These are phyloP conservation scores for Stemphylium vesicarium DNA, from an alignment of 2,329 filamentous ascomycete genomes.

Conservation along the genomic window DNA sequence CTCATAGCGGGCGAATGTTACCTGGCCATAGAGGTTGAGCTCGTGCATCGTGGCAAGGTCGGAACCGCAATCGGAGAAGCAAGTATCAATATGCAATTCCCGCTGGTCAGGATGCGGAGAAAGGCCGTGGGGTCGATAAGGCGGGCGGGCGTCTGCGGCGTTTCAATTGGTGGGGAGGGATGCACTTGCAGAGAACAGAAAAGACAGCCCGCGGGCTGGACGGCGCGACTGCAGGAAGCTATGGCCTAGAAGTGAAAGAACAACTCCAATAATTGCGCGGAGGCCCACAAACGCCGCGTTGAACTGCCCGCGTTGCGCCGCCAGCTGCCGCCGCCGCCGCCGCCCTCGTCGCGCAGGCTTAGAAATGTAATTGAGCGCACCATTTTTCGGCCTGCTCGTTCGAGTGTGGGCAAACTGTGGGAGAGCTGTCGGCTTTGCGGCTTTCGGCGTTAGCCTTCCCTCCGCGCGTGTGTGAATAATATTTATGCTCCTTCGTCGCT, in stretches of 20 bases:
- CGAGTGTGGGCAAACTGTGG: constrained; percentile 32
- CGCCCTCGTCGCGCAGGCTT: constrained; percentile 11
- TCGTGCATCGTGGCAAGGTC: constrained; percentile 61
- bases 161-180: constrained; percentile 31
- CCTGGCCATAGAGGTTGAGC: constrained; percentile 65
- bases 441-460: constrained; percentile 24
- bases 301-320: constrained; percentile 13
- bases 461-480: constrained; percentile 23
- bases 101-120: constrained; percentile 28
- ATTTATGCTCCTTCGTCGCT: constrained; percentile 32
- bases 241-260: constrained; percentile 26
- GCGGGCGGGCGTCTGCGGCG: constrained; percentile 14
- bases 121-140: constrained; percentile 39
- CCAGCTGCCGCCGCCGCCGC: too few relatives aligned
- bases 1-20: constrained; percentile 63
- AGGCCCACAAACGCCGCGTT: constrained; percentile 20
- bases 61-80: constrained; percentile 22
- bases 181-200: constrained; percentile 21
- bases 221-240: constrained; percentile 25
- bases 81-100: constrained; percentile 36
- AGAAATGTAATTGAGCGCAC: constrained; percentile 15
- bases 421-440: constrained; percentile 16
- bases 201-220: constrained; percentile 18
- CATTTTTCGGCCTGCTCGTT: constrained; percentile 22
- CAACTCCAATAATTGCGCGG: constrained; percentile 21